Percentiles rank a stretch among this genome's conserved stretches.
phyloP scores from a whole-genome alignment of 169 alveolate genomes.

The Cryptosporidium sp. region DNA sequence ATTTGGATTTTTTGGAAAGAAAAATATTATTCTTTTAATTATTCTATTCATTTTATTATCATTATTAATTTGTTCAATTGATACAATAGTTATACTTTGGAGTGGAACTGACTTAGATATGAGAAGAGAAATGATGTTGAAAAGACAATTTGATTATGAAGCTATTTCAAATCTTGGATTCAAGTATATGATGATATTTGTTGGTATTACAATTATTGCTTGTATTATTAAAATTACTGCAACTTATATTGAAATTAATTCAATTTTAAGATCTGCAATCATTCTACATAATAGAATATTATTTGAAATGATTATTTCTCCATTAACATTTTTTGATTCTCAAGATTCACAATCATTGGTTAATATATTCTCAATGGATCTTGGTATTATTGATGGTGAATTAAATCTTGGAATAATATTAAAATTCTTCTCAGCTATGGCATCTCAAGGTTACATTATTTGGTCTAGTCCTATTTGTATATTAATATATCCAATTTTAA shows the following conservation, averaged over 20 bases:
- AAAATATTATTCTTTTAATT: constrained; percentile 9
- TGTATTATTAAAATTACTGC: not conserved
- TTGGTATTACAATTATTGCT: constrained; percentile 10
- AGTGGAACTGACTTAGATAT: constrained; percentile 64
- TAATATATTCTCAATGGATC: constrained; percentile 63
- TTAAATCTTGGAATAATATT: constrained; percentile 15
- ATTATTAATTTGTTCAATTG: constrained; percentile 2
- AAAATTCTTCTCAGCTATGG: constrained; percentile 11
- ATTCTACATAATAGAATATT: constrained; percentile 43
- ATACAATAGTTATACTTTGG: constrained; percentile 46
- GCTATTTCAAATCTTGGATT: constrained; percentile 13
- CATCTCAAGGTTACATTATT: constrained; percentile 38
- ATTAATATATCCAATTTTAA: constrained; percentile 23
- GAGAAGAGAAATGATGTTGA: constrained; percentile 52
- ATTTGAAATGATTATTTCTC: constrained; percentile 31
- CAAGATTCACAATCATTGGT: constrained; percentile 52
- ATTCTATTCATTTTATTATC: constrained; percentile 10
- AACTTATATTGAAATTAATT: constrained; percentile 42
- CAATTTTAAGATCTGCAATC: constrained; percentile 26
- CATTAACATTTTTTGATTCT: constrained; percentile 50
- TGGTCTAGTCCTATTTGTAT: constrained; percentile 66
- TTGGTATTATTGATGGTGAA: constrained; percentile 64
- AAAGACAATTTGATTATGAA: constrained; percentile 13
- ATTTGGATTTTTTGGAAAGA: constrained; percentile 41
- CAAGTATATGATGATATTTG: constrained; percentile 28